Evolutionary conservation across 768 basidiomycete genomes (phyloP).

Genomic region (Pluteus cervinus): DNA sequence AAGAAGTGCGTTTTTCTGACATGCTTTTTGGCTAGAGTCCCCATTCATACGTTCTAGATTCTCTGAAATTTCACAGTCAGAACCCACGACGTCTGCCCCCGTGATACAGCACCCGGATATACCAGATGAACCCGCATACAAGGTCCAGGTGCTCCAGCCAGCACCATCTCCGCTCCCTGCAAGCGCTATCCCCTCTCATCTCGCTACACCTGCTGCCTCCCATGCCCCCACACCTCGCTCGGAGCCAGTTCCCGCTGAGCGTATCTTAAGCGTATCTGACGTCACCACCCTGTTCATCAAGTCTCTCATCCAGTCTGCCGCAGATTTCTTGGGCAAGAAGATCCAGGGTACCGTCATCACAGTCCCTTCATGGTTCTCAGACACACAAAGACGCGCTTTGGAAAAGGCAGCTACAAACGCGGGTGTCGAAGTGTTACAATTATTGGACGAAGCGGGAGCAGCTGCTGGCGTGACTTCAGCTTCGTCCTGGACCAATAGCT

Average conservation of each 20-base stretch:
- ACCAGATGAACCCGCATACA: conserved; percentile 75
- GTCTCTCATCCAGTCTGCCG: conserved; percentile 80
- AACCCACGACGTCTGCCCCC: conserved; percentile 52
- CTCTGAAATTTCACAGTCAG: conserved; percentile 61
- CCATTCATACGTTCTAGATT: conserved; percentile 39
- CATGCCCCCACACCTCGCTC: conserved; percentile 66
- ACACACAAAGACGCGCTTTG: conserved; percentile 63
- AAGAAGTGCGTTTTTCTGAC: conserved; percentile 57
- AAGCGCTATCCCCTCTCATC: conserved; percentile 37
- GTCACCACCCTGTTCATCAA: conserved; percentile 80
- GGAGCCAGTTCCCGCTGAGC: conserved; percentile 59
- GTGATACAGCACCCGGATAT: conserved; percentile 72
- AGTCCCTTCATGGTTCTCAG: conserved; percentile 71
- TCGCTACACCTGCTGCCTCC: conserved; percentile 61
- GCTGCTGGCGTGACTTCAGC: conserved; percentile 55
- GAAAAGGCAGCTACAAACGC: conserved; percentile 71
- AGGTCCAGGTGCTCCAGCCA: conserved; percentile 73
- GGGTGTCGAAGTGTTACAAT: conserved; percentile 78
- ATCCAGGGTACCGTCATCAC: conserved; percentile 80
- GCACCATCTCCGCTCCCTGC: conserved; percentile 62
- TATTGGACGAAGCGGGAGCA: conserved; percentile 84
- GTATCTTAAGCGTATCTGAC: conserved; percentile 78
- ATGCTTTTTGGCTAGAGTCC: neutral
- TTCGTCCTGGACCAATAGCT: conserved; percentile 29
- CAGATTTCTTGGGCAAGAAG: conserved; percentile 83